Conservation (phyloP, 2,329 filamentous ascomycete species). For the Xylariaceae sp. region DNA sequence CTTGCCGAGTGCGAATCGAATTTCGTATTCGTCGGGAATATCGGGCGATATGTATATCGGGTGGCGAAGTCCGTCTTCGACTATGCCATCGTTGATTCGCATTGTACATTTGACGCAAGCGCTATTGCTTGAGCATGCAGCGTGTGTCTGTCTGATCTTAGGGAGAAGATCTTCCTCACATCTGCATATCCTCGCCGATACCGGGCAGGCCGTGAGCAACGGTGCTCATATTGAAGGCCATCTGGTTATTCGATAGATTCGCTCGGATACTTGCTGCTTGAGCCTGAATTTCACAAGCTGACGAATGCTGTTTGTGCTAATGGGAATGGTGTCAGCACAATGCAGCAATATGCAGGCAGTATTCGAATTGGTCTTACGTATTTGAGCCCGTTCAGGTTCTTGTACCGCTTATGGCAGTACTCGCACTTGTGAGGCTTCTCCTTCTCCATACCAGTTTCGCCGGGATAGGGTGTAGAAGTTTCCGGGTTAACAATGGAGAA, state of each 20-base stretch:
- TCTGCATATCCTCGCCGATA: slow-evolving; percentile 49
- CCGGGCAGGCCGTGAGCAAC: slow-evolving; percentile 44
- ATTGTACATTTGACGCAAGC: not conserved
- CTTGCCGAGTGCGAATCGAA: slow-evolving; percentile 5
- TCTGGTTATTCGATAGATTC: slow-evolving; percentile 31
- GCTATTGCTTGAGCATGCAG: not conserved
- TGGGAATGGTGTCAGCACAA: slow-evolving; percentile 26
- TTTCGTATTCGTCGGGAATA: slow-evolving; percentile 7
- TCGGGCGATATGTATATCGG: not conserved
- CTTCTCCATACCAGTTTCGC: slow-evolving; percentile 98
- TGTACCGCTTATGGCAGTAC: slow-evolving; percentile 95
- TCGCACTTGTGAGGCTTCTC: slow-evolving; percentile 99
- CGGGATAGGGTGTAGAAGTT: slow-evolving; percentile 88
- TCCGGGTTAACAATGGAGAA: slow-evolving; percentile 98
- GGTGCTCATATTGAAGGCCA: slow-evolving; percentile 30
- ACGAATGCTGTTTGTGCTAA: slow-evolving; percentile 73
- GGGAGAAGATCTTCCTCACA: slow-evolving; percentile 25
- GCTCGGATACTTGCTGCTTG: slow-evolving; percentile 43
- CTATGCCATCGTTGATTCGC: not conserved
- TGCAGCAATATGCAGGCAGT: not conserved
- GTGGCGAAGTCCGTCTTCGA: not conserved
- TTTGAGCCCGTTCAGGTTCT: slow-evolving; percentile 97
- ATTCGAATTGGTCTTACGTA: slow-evolving; percentile 54
- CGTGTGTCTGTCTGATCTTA: not conserved
- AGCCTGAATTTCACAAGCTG: slow-evolving; percentile 81